Evolutionary conservation across 345 rosid genomes (phyloP), one percentile per base, ranked within the genome.

Genomic region (Erucastrum elatum): DNA sequence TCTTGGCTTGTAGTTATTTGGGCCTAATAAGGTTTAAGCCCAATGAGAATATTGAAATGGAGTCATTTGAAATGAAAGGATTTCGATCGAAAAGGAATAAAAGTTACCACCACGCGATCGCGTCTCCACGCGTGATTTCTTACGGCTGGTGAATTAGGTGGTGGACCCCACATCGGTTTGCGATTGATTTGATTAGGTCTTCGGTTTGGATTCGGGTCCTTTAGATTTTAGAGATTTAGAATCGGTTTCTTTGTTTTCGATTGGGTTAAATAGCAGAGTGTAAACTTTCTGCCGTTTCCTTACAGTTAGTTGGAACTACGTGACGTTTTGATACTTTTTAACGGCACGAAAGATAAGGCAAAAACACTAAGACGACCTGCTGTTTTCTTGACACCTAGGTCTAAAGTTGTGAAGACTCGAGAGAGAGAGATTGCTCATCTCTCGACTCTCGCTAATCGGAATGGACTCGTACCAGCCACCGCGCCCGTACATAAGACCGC

Each of bases 391-490:
- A 21, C 21, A 21, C 21, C 21, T 21, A 21, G 21, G 21, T 21
- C 21, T 21, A 21, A 21, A 21, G 21, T 21, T 21, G 21, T 21
- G 35, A 37, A 41, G 49, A 41, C 49, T 41, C 49, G 13, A 9
- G 13, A 9, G 30, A 21, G 49, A 41, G 49, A 41, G 4, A 39
- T 10, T 49, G 17, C 17, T 13, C n/a, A 49, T 2, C n/a, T 21
- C 21, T 21, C 21, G 21, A 21, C 56, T 49, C 56, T 51, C 56
- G 17, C 56, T 17, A 51, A 51, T n/a, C 56, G 56, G 56, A 58
- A 90, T 90, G 94, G 94, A 88, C 79, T 79, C 86, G 12, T 84
- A 84, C 83, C 91, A 82, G 12, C 93, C 80, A 69, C 88, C 87
- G 33, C 66, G 35, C 16, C 79, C 83, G 62, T 84, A 78, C 84